These are phyloP conservation scores for Claviceps pazoutovae DNA, from an alignment of 2,329 filamentous ascomycete genomes.

Conservation along the genomic window DNA sequence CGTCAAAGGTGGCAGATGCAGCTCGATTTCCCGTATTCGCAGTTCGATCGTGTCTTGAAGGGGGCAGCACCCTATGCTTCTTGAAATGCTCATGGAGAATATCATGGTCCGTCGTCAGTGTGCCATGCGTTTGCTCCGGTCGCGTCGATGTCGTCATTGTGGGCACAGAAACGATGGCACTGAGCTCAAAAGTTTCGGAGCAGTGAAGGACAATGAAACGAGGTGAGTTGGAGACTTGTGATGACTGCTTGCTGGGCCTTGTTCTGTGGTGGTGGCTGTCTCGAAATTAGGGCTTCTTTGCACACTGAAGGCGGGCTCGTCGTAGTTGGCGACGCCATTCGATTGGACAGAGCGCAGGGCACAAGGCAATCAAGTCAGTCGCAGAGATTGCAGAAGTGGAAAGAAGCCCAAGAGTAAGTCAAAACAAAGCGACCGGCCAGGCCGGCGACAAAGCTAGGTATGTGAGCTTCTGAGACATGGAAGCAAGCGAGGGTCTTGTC, in stretches of 20 bases:
- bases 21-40: constrained; percentile 12
- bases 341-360: constrained; percentile 5
- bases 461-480: constrained; percentile 4
- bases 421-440: neutral
- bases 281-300: constrained; percentile 9
- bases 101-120: constrained; percentile 14
- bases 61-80: constrained; percentile 31
- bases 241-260: neutral
- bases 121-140: constrained; percentile 15
- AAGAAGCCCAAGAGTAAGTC: neutral
- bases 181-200: constrained; percentile 16
- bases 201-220: neutral
- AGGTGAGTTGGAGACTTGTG: neutral
- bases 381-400: neutral
- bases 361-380: constrained; percentile 1
- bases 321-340: constrained; percentile 8
- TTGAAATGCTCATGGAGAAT: constrained; percentile 27
- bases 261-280: constrained; percentile 8
- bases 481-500: constrained; percentile 3
- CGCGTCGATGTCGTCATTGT: constrained; percentile 19
- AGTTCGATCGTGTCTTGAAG: constrained; percentile 16
- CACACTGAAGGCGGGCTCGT: constrained; percentile 9
- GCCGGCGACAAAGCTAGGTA: constrained; percentile 1
- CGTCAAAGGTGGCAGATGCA: constrained; percentile 11
- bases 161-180: constrained; percentile 12